Evolutionary conservation across 805 yeast genomes (phyloP).

Genomic region (Diddensiella transvaalensis): DNA sequence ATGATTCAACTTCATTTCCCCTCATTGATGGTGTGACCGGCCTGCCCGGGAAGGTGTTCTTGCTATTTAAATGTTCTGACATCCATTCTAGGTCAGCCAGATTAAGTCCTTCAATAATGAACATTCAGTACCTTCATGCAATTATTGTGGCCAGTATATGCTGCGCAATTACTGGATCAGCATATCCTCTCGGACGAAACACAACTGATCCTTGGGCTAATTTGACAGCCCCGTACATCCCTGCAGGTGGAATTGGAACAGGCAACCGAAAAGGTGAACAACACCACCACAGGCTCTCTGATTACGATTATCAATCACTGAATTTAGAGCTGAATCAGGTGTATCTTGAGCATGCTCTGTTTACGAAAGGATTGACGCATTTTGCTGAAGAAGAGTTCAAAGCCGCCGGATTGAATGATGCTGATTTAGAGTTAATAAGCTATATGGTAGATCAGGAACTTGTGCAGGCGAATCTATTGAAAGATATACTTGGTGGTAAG

Average conservation of each 20-base stretch:
- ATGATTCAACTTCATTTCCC: too few species aligned
- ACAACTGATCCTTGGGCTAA: constrained; percentile 7
- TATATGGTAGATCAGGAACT: constrained; percentile 2
- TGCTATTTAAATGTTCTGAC: too few species aligned
- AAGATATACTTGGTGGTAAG: constrained; percentile 3
- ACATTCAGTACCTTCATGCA: too few species aligned
- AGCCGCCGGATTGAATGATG: background rate
- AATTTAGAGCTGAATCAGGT: constrained; percentile 5
- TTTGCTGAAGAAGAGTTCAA: background rate
- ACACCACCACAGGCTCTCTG: background rate
- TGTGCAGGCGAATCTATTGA: background rate
- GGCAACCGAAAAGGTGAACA: background rate
- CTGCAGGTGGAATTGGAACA: constrained; percentile 4
- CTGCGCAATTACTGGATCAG: background rate
- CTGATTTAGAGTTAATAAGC: background rate
- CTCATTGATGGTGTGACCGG: too few species aligned
- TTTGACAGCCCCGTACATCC: constrained; percentile 1
- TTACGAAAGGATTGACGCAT: background rate
- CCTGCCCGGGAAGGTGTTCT: too few species aligned
- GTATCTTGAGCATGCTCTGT: constrained; percentile 1
- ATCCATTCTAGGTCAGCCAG: too few species aligned
- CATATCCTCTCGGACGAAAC: background rate
- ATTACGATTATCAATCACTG: constrained; percentile 6
- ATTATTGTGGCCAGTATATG: too few species aligned
- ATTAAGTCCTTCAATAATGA: too few species aligned